phyloP scores from a whole-genome alignment of 306 rosid genomes.

The Inga oerstediana region DNA sequence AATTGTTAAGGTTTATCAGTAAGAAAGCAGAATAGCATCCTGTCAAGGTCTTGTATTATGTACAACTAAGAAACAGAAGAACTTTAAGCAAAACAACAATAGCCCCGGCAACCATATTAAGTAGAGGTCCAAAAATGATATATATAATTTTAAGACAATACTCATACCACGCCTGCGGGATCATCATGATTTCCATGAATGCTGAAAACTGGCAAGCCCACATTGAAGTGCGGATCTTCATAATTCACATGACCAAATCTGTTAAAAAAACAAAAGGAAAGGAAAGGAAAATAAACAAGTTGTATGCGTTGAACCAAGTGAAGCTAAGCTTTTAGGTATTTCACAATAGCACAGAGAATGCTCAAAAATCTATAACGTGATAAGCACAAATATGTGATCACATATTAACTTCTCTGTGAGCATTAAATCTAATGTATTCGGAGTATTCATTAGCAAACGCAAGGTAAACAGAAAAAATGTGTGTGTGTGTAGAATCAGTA shows the following conservation, averaged over 20 bases:
- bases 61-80: background rate
- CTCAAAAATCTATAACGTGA: background rate
- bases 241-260: slow-evolving; percentile 98
- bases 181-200: slow-evolving; percentile 99
- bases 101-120: background rate
- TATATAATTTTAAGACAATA: slow-evolving; percentile 14
- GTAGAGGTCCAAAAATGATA: background rate
- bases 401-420: background rate
- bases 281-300: background rate
- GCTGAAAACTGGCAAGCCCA: slow-evolving; percentile 95
- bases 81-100: slow-evolving; percentile 10
- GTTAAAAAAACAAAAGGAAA: slow-evolving; percentile 15
- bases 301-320: background rate
- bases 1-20: background rate
- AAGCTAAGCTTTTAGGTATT: background rate
- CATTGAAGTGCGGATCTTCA: slow-evolving; percentile 96
- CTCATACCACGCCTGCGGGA: slow-evolving; percentile 98
- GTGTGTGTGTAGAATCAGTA: background rate
- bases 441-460: background rate
- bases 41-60: background rate
- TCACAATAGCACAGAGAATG: background rate
- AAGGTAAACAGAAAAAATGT: background rate
- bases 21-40: slow-evolving; percentile 13
- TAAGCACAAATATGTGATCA: background rate
- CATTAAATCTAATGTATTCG: background rate